Conservation (phyloP, 257 asterid genomes). For the Paraleonurus japonicus region DNA sequence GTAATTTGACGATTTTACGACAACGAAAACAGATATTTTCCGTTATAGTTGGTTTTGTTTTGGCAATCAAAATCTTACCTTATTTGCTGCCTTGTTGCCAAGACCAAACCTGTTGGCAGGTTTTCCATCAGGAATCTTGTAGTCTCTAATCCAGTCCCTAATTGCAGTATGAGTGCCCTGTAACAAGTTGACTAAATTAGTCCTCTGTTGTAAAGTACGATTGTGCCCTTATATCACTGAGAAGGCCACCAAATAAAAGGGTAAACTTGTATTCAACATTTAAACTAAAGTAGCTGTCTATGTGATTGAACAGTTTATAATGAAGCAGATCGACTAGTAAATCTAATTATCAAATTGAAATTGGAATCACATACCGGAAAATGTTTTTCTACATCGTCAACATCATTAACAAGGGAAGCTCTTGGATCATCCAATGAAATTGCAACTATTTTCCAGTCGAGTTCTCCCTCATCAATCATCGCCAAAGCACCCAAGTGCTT, state of each 20-base stretch:
- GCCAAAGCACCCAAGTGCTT: slow-evolving; percentile 95
- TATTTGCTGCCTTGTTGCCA: slow-evolving; percentile 89
- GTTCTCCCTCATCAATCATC: slow-evolving; percentile 98
- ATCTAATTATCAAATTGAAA: neutral
- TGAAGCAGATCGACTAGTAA: neutral
- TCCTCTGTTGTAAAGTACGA: neutral
- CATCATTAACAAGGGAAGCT: slow-evolving; percentile 93
- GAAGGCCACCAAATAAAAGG: neutral
- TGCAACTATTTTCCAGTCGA: slow-evolving; percentile 97
- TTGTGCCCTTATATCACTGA: neutral
- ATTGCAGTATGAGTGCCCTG: slow-evolving; percentile 97
- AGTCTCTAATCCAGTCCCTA: slow-evolving; percentile 98
- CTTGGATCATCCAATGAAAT: slow-evolving; percentile 93
- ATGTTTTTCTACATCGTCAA: slow-evolving; percentile 90
- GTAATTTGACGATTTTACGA: neutral
- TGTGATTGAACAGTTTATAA: neutral
- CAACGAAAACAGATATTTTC: neutral
- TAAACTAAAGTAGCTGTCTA: neutral
- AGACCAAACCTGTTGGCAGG: slow-evolving; percentile 96
- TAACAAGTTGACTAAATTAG: neutral
- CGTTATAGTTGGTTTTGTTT: neutral
- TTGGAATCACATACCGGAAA: slow-evolving; percentile 65
- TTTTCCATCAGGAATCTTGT: slow-evolving; percentile 99
- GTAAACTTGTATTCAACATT: neutral
- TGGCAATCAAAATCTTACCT: slow-evolving; percentile 42